Conservation (phyloP, 192 early-diverging fungal species). For the Lobosporangium transversale region DNA sequence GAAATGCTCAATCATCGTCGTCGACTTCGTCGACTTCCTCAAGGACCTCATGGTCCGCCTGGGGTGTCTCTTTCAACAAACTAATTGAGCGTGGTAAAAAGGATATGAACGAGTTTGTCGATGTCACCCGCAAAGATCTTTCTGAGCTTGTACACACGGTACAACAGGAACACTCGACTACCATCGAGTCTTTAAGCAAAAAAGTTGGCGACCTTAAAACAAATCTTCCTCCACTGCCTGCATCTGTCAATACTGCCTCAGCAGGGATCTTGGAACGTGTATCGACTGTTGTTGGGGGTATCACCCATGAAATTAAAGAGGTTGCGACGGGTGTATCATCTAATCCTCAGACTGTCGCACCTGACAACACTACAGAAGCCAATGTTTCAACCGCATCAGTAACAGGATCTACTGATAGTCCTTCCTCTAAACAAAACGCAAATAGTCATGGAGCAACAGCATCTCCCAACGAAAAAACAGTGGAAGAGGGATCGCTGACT, state of each 20-base stretch:
- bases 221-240: constrained; percentile 29
- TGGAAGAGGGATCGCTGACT: neutral
- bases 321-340: constrained; percentile 24
- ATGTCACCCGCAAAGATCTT: constrained; percentile 62
- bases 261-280: constrained; percentile 29
- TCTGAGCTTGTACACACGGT: constrained; percentile 60
- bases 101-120: constrained; percentile 58
- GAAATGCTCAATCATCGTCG: neutral
- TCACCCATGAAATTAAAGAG: constrained; percentile 45
- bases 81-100: constrained; percentile 50
- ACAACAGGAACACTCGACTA: constrained; percentile 51
- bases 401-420: neutral
- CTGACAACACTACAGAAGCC: neutral
- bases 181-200: constrained; percentile 36
- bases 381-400: neutral
- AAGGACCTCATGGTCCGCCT: constrained; percentile 37
- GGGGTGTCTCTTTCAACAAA: constrained; percentile 50
- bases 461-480: neutral
- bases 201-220: constrained; percentile 43
- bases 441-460: constrained; percentile 1
- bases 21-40: constrained; percentile 14
- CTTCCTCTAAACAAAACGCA: too few relatives aligned
- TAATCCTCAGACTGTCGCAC: neutral
- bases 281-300: constrained; percentile 35
- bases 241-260: constrained; percentile 34